Conservation (phyloP, 192 early-diverging fungal species). For the Backusella westeae region DNA sequence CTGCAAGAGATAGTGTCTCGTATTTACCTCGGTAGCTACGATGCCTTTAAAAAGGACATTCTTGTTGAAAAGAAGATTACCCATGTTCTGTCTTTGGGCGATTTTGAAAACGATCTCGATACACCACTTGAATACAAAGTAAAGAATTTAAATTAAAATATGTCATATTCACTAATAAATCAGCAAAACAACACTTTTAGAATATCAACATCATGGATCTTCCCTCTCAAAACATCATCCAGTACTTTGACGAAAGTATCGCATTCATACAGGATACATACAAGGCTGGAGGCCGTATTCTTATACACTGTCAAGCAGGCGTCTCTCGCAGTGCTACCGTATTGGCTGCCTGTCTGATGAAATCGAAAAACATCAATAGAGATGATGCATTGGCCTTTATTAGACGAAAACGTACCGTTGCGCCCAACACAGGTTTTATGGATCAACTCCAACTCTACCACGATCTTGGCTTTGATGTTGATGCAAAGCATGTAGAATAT, state of each 20-base stretch:
- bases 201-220: conserved; percentile 54
- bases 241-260: conserved; percentile 65
- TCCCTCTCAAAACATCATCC: conserved; percentile 63
- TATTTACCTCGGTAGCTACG: conserved; percentile 11
- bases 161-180: background rate
- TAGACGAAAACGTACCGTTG: conserved; percentile 12
- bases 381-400: conserved; percentile 48
- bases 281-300: conserved; percentile 46
- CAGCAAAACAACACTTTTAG: background rate
- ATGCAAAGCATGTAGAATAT: conserved; percentile 51
- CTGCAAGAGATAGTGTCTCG: conserved; percentile 15
- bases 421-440: conserved; percentile 65
- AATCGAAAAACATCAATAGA: conserved; percentile 38
- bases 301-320: conserved; percentile 71
- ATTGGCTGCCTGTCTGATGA: conserved; percentile 69
- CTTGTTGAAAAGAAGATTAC: conserved; percentile 19
- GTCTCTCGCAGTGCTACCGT: conserved; percentile 69
- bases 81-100: conserved; percentile 21
- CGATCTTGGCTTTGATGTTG: conserved; percentile 57
- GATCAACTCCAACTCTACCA: conserved; percentile 62
- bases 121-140: conserved; percentile 9
- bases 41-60: background rate
- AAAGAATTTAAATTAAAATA: background rate
- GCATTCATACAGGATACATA: conserved; percentile 55
- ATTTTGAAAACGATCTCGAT: conserved; percentile 13